Evolutionary conservation across 495 filamentous ascomycete genomes (phyloP).

Genomic region (Penicillium goetzii): DNA sequence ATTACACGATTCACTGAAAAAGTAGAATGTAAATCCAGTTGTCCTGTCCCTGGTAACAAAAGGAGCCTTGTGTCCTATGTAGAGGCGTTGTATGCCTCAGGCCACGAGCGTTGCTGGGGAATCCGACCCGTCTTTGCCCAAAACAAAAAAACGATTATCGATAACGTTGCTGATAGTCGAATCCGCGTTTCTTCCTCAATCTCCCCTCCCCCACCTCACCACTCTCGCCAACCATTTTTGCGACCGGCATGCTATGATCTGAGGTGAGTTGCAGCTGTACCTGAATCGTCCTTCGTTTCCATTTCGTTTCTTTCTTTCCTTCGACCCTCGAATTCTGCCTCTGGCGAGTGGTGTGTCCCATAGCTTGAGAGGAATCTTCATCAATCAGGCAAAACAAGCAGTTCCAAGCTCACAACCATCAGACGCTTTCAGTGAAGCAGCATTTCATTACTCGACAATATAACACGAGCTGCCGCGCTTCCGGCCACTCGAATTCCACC

Average conservation of each 20-base stretch:
- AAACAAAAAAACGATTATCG: conserved; percentile 36
- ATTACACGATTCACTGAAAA: background rate
- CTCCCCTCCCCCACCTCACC: conserved; percentile 22
- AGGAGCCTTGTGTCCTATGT: background rate
- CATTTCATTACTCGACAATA: background rate
- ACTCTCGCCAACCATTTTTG: conserved; percentile 12
- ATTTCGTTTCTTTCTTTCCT: background rate
- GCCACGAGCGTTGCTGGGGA: conserved; percentile 31
- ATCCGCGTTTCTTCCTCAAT: conserved; percentile 18
- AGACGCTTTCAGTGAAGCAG: background rate
- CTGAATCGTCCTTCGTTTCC: background rate
- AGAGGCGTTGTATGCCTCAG: conserved; percentile 17
- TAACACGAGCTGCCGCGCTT: background rate
- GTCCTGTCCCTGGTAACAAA: background rate
- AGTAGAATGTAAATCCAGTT: background rate
- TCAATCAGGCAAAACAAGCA: conserved; percentile 2
- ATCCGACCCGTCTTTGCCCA: conserved; percentile 11
- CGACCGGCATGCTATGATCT: background rate
- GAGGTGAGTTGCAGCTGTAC: background rate
- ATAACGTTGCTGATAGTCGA: conserved; percentile 27
- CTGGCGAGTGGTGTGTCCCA: background rate
- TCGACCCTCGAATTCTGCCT: background rate
- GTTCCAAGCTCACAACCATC: background rate
- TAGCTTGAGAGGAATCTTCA: background rate
- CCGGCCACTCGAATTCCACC: background rate